Evolutionary conservation across 495 filamentous ascomycete genomes (phyloP).

Genomic region (Podospora didyma): DNA sequence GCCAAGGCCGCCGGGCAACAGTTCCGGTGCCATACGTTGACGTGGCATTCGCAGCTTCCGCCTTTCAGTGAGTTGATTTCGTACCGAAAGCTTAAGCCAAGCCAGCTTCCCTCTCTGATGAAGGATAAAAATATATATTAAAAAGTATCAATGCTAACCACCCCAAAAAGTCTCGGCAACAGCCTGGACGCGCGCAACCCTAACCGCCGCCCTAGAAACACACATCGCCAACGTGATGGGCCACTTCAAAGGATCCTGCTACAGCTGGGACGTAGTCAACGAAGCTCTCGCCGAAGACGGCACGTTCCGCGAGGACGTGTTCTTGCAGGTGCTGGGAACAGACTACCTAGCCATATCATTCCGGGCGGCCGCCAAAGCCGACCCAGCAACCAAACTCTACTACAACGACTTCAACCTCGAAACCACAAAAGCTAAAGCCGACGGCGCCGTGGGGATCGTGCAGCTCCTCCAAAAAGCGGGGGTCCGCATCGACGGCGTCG

Average conservation of each 20-base stretch:
- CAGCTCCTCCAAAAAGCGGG: slow-evolving; percentile 49
- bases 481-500: slow-evolving; percentile 56
- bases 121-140: too few species aligned
- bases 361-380: slow-evolving; percentile 46
- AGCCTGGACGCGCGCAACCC: slow-evolving; percentile 53
- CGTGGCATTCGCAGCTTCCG: slow-evolving; percentile 59
- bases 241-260: slow-evolving; percentile 45
- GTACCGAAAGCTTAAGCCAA: too few species aligned
- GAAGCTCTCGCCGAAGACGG: slow-evolving; percentile 49
- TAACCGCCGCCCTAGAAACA: slow-evolving; percentile 34
- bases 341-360: slow-evolving; percentile 45
- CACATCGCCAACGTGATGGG: slow-evolving; percentile 48
- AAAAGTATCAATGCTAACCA: too few species aligned
- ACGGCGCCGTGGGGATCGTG: slow-evolving; percentile 51
- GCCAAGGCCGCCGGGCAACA: slow-evolving; percentile 48
- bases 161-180: slow-evolving; percentile 30
- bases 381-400: slow-evolving; percentile 59
- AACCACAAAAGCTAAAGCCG: slow-evolving; percentile 30
- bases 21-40: slow-evolving; percentile 56
- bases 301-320: slow-evolving; percentile 31
- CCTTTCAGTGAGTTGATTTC: slow-evolving; percentile 37
- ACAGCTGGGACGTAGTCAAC: slow-evolving; percentile 52
- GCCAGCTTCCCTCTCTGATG: too few species aligned
- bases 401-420: slow-evolving; percentile 72
- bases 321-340: slow-evolving; percentile 36